phyloP scores from a whole-genome alignment of 2,329 filamentous ascomycete species.

The Biscogniauxia marginata region DNA sequence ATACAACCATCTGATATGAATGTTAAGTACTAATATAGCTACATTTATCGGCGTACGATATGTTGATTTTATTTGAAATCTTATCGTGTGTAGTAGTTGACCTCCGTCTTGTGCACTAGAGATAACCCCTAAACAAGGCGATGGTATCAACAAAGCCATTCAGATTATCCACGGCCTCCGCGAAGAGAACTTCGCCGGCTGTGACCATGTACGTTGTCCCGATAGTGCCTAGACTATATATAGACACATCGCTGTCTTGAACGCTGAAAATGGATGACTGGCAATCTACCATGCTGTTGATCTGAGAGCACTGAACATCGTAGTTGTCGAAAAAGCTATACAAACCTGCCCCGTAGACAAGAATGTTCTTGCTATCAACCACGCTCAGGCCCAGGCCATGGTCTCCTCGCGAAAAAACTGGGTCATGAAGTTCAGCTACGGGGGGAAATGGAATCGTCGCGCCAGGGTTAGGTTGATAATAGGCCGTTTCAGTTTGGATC shows the following conservation, averaged over 20 bases:
- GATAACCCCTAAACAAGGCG: neutral
- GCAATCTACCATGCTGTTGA: neutral
- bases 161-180: neutral
- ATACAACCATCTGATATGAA: too few species aligned
- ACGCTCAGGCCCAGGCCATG: slow-evolving; percentile 67
- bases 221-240: slow-evolving; percentile 8
- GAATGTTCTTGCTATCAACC: slow-evolving; percentile 52
- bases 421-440: slow-evolving; percentile 36
- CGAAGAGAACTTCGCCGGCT: neutral
- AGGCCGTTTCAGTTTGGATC: slow-evolving; percentile 69
- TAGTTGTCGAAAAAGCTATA: slow-evolving; percentile 19
- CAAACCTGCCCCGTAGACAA: slow-evolving; percentile 59
- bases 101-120: neutral
- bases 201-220: slow-evolving; percentile 5
- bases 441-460: slow-evolving; percentile 56
- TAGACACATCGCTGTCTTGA: neutral
- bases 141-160: slow-evolving; percentile 5
- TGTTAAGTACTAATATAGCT: too few species aligned
- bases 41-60: too few species aligned
- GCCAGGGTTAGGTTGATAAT: slow-evolving; percentile 66
- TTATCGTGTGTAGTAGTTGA: neutral
- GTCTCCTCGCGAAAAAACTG: slow-evolving; percentile 41
- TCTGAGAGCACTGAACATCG: neutral
- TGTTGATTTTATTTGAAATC: too few species aligned
- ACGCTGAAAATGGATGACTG: slow-evolving; percentile 1